A percentile compares a stretch with the other conserved stretches of the same genome.
phyloP scores from a whole-genome alignment of 2,329 filamentous ascomycete genomes.

The Blastomyces gilchristii region DNA sequence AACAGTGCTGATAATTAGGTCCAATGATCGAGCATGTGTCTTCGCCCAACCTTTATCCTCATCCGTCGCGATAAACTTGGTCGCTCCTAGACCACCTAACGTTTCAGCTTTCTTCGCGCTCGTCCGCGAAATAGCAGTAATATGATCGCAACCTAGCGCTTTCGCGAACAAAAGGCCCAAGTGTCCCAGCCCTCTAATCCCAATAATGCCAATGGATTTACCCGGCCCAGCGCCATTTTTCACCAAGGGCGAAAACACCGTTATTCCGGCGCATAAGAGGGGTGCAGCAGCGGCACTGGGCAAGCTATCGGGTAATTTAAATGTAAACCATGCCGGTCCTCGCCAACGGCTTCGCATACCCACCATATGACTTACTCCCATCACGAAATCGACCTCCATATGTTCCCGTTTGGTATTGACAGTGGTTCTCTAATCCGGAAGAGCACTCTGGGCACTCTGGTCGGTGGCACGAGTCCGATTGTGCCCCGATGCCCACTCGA shows the following conservation, averaged over 20 bases:
- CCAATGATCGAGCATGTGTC: constrained; percentile 40
- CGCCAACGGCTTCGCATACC: constrained; percentile 49
- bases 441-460: constrained; percentile 35
- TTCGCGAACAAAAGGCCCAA: constrained; percentile 61
- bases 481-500: constrained; percentile 57
- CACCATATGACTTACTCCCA: constrained; percentile 50
- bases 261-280: constrained; percentile 69
- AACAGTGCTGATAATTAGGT: constrained; percentile 50
- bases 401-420: constrained; percentile 28
- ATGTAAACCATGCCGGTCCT: constrained; percentile 48
- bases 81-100: constrained; percentile 42
- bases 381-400: constrained; percentile 30
- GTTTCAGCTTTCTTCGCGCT: constrained; percentile 44
- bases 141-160: constrained; percentile 57
- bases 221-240: constrained; percentile 59
- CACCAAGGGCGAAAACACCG: constrained; percentile 58
- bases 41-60: constrained; percentile 46
- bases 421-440: constrained; percentile 33
- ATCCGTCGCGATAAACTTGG: constrained; percentile 47
- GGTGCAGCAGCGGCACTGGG: constrained; percentile 49
- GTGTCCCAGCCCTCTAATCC: constrained; percentile 64
- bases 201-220: constrained; percentile 60
- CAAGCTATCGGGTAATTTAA: constrained; percentile 46
- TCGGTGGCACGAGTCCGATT: constrained; percentile 47
- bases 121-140: constrained; percentile 46